phyloP scores from a whole-genome alignment of 495 filamentous ascomycete species.

The Talaromyces wortmannii region DNA sequence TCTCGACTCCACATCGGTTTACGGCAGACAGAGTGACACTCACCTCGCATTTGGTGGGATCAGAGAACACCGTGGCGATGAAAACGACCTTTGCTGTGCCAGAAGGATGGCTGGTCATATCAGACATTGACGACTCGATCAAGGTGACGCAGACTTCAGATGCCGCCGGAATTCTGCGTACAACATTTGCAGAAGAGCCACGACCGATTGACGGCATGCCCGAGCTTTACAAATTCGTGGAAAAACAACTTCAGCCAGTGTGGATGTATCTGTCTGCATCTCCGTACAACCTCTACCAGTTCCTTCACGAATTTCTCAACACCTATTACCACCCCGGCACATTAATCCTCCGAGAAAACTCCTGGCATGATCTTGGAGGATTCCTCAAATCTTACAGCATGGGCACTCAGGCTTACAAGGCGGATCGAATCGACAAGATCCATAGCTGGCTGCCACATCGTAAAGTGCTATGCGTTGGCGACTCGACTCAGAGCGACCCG shows the following conservation, averaged over 20 bases:
- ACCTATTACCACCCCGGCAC: constrained; percentile 69
- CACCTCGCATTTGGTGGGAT: constrained; percentile 27
- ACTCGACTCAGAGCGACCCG: constrained; percentile 87
- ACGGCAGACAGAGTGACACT: constrained; percentile 22
- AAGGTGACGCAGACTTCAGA: constrained; percentile 80
- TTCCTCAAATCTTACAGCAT: constrained; percentile 72
- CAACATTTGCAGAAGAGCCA: constrained; percentile 74
- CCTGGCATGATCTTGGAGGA: constrained; percentile 79
- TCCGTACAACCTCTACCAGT: constrained; percentile 90
- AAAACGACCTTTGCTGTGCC: constrained; percentile 67
- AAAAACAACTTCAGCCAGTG: constrained; percentile 52
- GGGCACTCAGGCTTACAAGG: constrained; percentile 82
- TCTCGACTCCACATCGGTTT: constrained; percentile 25
- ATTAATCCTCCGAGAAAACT: constrained; percentile 75
- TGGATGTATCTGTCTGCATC: constrained; percentile 95
- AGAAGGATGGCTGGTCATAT: constrained; percentile 82
- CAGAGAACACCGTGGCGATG: constrained; percentile 43
- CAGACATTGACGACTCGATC: constrained; percentile 94
- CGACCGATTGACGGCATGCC: constrained; percentile 74
- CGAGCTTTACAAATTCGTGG: constrained; percentile 64
- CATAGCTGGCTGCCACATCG: constrained; percentile 67
- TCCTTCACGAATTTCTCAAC: constrained; percentile 65
- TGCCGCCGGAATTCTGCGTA: constrained; percentile 68
- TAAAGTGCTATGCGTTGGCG: constrained; percentile 78
- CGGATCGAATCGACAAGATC: constrained; percentile 71